Conservation (phyloP, 495 filamentous ascomycete species). For the Tetracladium setigerum region DNA sequence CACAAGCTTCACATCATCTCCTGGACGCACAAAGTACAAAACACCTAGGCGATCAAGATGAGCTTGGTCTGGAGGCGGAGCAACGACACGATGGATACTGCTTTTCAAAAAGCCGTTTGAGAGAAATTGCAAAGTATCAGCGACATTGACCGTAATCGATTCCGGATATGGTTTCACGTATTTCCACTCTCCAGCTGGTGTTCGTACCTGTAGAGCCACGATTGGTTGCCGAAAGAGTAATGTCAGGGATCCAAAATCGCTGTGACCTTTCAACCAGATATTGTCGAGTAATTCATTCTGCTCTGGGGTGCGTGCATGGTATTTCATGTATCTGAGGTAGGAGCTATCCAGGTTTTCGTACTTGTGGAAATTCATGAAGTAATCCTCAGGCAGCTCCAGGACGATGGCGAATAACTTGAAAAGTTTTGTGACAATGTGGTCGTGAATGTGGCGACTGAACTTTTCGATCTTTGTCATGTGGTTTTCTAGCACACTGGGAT, state of each 20-base stretch:
- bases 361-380: slow-evolving; percentile 39
- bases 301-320: slow-evolving; percentile 34
- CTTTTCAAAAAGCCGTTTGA: slow-evolving; percentile 41
- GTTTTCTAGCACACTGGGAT: slow-evolving; percentile 33
- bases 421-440: slow-evolving; percentile 37
- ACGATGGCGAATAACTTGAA: slow-evolving; percentile 40
- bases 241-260: slow-evolving; percentile 49
- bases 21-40: slow-evolving; percentile 38
- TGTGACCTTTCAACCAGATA: slow-evolving; percentile 45
- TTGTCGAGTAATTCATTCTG: slow-evolving; percentile 35
- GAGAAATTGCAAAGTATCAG: slow-evolving; percentile 39
- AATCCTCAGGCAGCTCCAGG: slow-evolving; percentile 46
- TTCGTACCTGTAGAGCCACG: slow-evolving; percentile 40
- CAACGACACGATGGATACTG: slow-evolving; percentile 43
- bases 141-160: slow-evolving; percentile 45
- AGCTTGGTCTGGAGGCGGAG: slow-evolving; percentile 41
- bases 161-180: slow-evolving; percentile 42
- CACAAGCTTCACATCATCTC: slow-evolving; percentile 34
- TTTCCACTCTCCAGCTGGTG: slow-evolving; percentile 38
- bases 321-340: slow-evolving; percentile 50
- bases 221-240: slow-evolving; percentile 47
- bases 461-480: slow-evolving; percentile 36
- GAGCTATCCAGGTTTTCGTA: slow-evolving; percentile 38
- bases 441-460: slow-evolving; percentile 36
- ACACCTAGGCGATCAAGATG: slow-evolving; percentile 44